These are phyloP conservation scores for Diaporthe australafricana DNA, from an alignment of 2,329 filamentous ascomycete species.

Conservation along the genomic window DNA sequence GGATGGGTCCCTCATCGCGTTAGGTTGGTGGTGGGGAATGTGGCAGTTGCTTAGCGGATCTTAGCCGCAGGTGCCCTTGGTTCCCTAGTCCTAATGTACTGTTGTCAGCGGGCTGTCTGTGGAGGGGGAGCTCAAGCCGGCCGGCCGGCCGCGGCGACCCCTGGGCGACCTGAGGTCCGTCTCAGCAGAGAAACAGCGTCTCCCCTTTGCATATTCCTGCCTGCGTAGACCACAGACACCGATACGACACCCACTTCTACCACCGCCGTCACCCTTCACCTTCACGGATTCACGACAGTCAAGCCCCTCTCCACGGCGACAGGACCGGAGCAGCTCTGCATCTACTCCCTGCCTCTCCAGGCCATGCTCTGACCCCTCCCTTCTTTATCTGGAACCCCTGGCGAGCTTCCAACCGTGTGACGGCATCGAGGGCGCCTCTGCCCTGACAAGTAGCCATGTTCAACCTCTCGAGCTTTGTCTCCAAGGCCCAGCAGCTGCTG, in stretches of 20 bases:
- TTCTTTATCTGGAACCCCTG: slow-evolving; percentile 15
- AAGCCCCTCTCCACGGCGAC: neutral
- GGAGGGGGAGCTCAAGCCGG: slow-evolving; percentile 14
- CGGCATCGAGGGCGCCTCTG: slow-evolving; percentile 35
- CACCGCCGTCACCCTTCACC: neutral
- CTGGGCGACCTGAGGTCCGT: slow-evolving; percentile 16
- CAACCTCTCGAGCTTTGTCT: slow-evolving; percentile 82
- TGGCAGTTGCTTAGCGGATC: slow-evolving; percentile 26
- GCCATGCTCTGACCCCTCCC: slow-evolving; percentile 24
- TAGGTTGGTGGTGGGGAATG: slow-evolving; percentile 15
- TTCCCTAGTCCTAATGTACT: neutral
- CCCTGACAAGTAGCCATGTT: slow-evolving; percentile 61
- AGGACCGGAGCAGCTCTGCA: neutral
- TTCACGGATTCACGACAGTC: neutral
- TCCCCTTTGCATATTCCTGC: slow-evolving; percentile 5
- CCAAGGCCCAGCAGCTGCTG: slow-evolving; percentile 95
- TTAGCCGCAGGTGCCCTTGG: slow-evolving; percentile 14
- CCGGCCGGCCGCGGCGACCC: slow-evolving; percentile 8
- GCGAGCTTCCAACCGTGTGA: slow-evolving; percentile 13
- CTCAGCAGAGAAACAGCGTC: neutral
- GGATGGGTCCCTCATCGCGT: neutral
- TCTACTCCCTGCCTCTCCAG: neutral
- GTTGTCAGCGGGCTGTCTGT: neutral
- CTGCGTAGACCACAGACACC: neutral
- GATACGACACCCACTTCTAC: neutral